Evolutionary conservation across 2,329 filamentous ascomycete genomes (phyloP), one percentile per base, ranked within the genome.

Genomic region (Trichoderma hamatum): DNA sequence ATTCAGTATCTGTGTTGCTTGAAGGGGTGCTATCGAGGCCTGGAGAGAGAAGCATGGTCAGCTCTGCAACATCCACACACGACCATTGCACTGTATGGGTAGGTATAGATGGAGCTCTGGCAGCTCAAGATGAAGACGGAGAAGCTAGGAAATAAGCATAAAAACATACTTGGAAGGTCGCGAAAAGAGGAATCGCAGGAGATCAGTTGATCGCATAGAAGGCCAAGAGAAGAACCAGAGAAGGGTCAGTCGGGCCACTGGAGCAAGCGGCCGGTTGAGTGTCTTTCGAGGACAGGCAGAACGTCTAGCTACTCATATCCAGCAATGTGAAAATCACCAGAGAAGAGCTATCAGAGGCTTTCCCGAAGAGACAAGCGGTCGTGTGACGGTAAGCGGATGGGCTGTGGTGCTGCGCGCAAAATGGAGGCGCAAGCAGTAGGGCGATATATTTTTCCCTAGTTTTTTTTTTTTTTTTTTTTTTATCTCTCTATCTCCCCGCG

Each of bases 131-230:
- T n/a, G 30, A n/a, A 60, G 46, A 30, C 16, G 30, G 16, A 46
- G 30, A 21, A 16, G 30, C 24, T 7, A 5, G 30, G 2, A 26
- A 49, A 52, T 3, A 32, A 56, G 0, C n/a, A 51, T 10, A 0
- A 1, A 84, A 4, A 84, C 92, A 80, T 84, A 97, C 94, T 97
- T 97, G 82, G 93, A 92, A 80, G 93, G 93, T 86, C 96, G 78
- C 51, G 78, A 96, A 80, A 93, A 96, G 76, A 97, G 89, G 85
- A 96, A 96, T 84, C 93, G 92, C 80, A 97, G 89, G 78, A 96
- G 89, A 83, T 96, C 92, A 84, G 90, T 92, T 82, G 88, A 90
- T 91, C 89, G 94, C 94, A 97, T 97, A 90, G 89, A 92, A 88
- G 82, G 84, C 79, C 77, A 75, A 71, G 70, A 69, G 70, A 73